These are phyloP conservation scores for Avicennia marina DNA, from an alignment of 257 asterid genomes.

Conservation along the genomic window DNA sequence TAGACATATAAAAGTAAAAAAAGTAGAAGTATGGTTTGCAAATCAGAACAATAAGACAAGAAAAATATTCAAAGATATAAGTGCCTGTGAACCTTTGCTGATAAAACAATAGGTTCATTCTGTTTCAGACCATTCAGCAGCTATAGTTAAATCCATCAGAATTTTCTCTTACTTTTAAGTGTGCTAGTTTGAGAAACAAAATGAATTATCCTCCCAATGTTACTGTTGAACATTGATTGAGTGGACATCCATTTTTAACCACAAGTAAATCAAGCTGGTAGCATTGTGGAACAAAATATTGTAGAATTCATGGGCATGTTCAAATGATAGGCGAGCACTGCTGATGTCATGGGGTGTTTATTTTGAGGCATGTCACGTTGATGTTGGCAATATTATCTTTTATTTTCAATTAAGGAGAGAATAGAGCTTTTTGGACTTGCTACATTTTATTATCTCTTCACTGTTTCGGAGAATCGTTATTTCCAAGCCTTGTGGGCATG, in stretches of 20 bases:
- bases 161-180: background rate
- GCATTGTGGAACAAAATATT: background rate
- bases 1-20: no score
- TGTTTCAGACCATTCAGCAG: background rate
- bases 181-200: background rate
- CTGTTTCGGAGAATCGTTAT: background rate
- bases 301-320: background rate
- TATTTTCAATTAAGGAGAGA: no score
- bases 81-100: background rate
- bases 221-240: no score
- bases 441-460: no score
- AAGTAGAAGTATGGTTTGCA: no score
- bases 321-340: background rate
- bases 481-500: conserved; percentile 1
- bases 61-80: background rate
- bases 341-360: conserved; percentile 1
- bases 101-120: background rate
- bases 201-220: background rate
- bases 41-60: background rate
- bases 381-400: no score
- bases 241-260: background rate
- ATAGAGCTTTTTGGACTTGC: no score
- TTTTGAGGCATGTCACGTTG: no score
- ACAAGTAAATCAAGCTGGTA: background rate
- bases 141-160: background rate